Conservation (phyloP, 2,329 filamentous ascomycete genomes). For the Camillea tinctor region DNA sequence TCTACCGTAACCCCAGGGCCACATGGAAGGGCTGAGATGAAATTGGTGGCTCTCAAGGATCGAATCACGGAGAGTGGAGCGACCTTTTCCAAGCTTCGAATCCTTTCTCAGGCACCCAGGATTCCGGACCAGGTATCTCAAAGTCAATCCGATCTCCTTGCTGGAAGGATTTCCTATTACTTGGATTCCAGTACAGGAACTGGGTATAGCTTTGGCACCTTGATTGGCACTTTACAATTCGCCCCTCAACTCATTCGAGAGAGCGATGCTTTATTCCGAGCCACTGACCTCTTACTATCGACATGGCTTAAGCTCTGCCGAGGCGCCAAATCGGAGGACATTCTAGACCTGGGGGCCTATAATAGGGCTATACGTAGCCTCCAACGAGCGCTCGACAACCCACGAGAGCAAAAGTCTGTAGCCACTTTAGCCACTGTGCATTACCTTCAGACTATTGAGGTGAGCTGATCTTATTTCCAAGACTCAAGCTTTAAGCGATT, state of each 20-base stretch:
- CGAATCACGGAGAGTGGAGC: conserved; percentile 10
- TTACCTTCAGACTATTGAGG: conserved; percentile 13
- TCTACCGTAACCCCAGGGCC: neutral
- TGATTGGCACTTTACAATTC: conserved; percentile 8
- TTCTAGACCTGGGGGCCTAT: conserved; percentile 11
- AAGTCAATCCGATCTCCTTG: conserved; percentile 6
- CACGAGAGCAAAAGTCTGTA: conserved; percentile 7
- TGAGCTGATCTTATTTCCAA: neutral
- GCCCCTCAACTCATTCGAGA: conserved; percentile 7
- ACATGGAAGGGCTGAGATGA: neutral
- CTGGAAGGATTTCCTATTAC: conserved; percentile 3
- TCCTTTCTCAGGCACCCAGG: conserved; percentile 1
- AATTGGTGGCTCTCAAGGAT: conserved; percentile 6
- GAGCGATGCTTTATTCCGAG: conserved; percentile 12
- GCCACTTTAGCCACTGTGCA: conserved; percentile 12
- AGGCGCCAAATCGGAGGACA: conserved; percentile 1
- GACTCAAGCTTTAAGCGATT: neutral
- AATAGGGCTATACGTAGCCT: conserved; percentile 12
- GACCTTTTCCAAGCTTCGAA: conserved; percentile 12
- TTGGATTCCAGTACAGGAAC: conserved; percentile 12
- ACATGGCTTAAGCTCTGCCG: conserved; percentile 12
- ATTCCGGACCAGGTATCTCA: conserved; percentile 5
- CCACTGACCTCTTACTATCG: conserved; percentile 12
- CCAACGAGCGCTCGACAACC: conserved; percentile 9
- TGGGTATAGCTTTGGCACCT: conserved; percentile 11